Base-by-base conservation (phyloP, 164 flowering plant genomes). In the Buxus sempervirens region DNA sequence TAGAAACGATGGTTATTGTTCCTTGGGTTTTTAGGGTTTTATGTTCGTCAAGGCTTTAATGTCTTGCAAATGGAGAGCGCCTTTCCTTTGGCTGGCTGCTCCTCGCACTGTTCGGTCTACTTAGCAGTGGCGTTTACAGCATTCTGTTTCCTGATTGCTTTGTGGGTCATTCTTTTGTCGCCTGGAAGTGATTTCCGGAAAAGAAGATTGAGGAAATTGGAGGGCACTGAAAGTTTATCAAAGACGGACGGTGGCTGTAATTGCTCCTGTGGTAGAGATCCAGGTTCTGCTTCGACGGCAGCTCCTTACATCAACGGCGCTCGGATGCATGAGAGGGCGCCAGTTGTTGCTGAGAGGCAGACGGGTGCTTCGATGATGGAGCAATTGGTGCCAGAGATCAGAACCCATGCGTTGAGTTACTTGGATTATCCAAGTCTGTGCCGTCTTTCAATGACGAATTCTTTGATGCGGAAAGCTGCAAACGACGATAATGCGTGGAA, bases 401-500 rank as follows among this genome's bases (percentile, higher is more conserved):
- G 95, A 5, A 92, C 96, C 0, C 97, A 95, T 62, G 90, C 98
- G 23, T 78, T 95, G 32, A 95, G 96, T 80, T 95, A 95, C 63
- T 77, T 96, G 93, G 99, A 96, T 80, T 93, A 87, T 71, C 92
- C 95, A 16, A 96, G 99, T 68, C 76, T 96, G 4, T 96, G 99
- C 72, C 78, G 98, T 0, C 85, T 96, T n/a, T 93, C 99, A 0
- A 96, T 96, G 98, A 93, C 99, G 13, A 96, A 93, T 77, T 90
- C 97, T 9, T 78, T 78, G 28, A 96, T 96, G 99, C 73, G 99
- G 27, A 91, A 79, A 76, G 98, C 97, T 23, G 99, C 99, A 0
- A 96, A 96, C 64, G 99, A 96, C 68, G 99, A 96, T 71, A 88
- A 78, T 77, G 98, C 99, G 0, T 96, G 99, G 99, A 96, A 93